These are phyloP conservation scores for Annulohypoxylon truncatum DNA, from an alignment of 2,329 filamentous ascomycete species.

Conservation along the genomic window DNA sequence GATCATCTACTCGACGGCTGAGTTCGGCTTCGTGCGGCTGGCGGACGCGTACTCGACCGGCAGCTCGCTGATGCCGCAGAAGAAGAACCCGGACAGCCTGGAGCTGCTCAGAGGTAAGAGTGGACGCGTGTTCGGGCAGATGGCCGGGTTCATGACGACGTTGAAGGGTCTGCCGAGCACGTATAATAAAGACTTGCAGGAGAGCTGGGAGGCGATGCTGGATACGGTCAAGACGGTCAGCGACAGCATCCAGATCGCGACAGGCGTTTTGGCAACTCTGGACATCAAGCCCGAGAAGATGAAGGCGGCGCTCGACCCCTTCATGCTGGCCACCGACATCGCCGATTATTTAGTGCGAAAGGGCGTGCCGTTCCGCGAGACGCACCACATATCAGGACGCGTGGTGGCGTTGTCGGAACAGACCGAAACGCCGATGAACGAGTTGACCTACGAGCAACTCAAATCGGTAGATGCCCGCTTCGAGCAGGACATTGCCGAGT, in stretches of 20 bases:
- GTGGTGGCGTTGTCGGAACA: conserved; percentile 80
- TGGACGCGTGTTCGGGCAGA: conserved; percentile 60
- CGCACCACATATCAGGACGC: conserved; percentile 82
- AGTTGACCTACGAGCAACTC: conserved; percentile 74
- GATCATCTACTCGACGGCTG: conserved; percentile 79
- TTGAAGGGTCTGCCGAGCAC: conserved; percentile 78
- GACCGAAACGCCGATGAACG: conserved; percentile 74
- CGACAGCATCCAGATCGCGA: conserved; percentile 85
- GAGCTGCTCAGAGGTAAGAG: conserved; percentile 78
- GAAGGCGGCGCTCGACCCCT: conserved; percentile 79
- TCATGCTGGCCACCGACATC: conserved; percentile 83
- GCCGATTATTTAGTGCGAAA: conserved; percentile 76
- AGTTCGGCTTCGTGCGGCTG: conserved; percentile 80
- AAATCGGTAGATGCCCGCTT: conserved; percentile 73
- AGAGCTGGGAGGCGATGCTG: conserved; percentile 86
- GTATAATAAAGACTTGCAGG: conserved; percentile 95
- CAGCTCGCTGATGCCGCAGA: conserved; percentile 82
- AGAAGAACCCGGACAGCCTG: conserved; percentile 85
- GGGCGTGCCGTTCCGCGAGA: conserved; percentile 84
- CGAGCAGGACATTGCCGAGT: conserved; percentile 74
- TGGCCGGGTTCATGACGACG: conserved; percentile 83
- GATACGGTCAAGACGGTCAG: conserved; percentile 84
- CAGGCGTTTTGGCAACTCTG: conserved; percentile 71
- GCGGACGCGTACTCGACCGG: conserved; percentile 86
- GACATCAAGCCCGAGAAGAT: conserved; percentile 78